A percentile compares a stretch with the other conserved stretches of the same genome.
These are phyloP conservation scores for Irpex sp. DNA, from an alignment of 1,284 basidiomycete species.

Conservation along the genomic window DNA sequence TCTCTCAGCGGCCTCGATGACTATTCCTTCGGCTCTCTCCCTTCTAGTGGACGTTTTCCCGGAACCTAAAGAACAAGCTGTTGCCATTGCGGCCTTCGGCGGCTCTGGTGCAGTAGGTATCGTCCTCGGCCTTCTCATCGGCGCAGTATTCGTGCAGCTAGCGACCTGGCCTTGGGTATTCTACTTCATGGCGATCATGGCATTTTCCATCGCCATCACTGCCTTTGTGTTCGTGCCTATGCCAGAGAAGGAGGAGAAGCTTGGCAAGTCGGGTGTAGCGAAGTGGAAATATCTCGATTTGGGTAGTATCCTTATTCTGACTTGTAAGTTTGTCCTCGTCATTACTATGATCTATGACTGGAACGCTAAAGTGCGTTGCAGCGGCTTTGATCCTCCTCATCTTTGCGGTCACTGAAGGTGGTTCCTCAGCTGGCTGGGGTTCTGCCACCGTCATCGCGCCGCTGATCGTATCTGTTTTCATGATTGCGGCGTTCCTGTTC, in stretches of 20 bases:
- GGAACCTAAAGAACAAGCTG: conserved; percentile 36
- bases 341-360: background rate
- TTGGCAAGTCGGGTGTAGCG: conserved; percentile 14
- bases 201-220: conserved; percentile 28
- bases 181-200: conserved; percentile 36
- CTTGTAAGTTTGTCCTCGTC: conserved; percentile 21
- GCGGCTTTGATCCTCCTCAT: conserved; percentile 36
- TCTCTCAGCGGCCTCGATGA: conserved; percentile 33
- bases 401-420: conserved; percentile 41
- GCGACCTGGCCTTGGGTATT: conserved; percentile 42
- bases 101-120: conserved; percentile 41
- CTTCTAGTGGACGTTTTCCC: conserved; percentile 42
- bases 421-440: conserved; percentile 37
- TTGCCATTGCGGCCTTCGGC: conserved; percentile 39
- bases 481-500: conserved; percentile 35
- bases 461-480: conserved; percentile 35
- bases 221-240: conserved; percentile 31
- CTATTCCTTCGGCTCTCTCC: conserved; percentile 42
- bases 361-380: conserved; percentile 1
- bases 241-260: background rate
- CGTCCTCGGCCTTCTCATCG: conserved; percentile 38
- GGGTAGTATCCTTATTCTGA: conserved; percentile 34
- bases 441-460: conserved; percentile 36
- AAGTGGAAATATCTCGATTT: conserved; percentile 32
- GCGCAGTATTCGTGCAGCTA: conserved; percentile 36